A percentile compares a stretch with the other conserved stretches of the same genome.
Conservation (phyloP, 257 asterid species). For the Sherardia arvensis region DNA sequence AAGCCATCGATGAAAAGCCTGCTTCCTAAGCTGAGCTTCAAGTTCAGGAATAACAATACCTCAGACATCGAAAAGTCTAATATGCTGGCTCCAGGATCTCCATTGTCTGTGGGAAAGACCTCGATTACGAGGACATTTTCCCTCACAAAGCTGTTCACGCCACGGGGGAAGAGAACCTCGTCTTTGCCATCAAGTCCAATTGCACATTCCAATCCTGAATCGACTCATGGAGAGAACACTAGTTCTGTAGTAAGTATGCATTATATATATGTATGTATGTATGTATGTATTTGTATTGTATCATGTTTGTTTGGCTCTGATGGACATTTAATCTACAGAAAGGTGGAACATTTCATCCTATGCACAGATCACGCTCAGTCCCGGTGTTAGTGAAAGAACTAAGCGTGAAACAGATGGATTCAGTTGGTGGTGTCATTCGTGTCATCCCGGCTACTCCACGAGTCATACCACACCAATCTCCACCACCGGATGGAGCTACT, state of each 20-base stretch:
- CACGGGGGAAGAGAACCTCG: constrained; percentile 55
- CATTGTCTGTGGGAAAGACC: constrained; percentile 37
- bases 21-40: constrained; percentile 73
- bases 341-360: constrained; percentile 33
- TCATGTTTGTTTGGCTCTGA: constrained; percentile 8
- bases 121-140: constrained; percentile 56
- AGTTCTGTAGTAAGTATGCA: constrained; percentile 45
- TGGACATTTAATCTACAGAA: constrained; percentile 39
- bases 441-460: constrained; percentile 57
- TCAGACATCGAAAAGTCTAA: constrained; percentile 71
- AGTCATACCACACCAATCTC: constrained; percentile 26
- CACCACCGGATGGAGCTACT: constrained; percentile 26
- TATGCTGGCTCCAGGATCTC: constrained; percentile 55
- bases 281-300: neutral
- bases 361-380: constrained; percentile 83
- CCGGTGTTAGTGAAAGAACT: constrained; percentile 57
- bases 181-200: constrained; percentile 68
- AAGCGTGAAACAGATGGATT: constrained; percentile 47
- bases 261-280: too few relatives aligned
- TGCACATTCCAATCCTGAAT: constrained; percentile 77
- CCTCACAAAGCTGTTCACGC: constrained; percentile 48
- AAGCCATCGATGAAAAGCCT: constrained; percentile 47
- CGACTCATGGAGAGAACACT: constrained; percentile 48
- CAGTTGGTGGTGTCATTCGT: constrained; percentile 51
- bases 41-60: constrained; percentile 46